Base-by-base conservation (phyloP, 2,329 filamentous ascomycete genomes). In the Parascedosporium putredinis region DNA sequence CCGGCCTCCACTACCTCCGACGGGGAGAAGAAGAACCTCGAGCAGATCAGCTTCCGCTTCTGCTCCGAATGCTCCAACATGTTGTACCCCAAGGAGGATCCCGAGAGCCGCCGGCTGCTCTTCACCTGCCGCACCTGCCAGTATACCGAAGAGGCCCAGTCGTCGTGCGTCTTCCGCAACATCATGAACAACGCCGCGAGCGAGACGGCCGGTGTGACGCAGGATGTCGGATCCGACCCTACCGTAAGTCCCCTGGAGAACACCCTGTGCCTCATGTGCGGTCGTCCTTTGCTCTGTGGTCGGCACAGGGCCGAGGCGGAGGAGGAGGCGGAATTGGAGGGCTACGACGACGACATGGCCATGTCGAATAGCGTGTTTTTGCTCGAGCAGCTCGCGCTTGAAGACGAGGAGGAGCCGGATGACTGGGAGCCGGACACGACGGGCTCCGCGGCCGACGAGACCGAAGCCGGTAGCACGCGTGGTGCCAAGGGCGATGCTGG, bases 31-130 rank as follows among this genome's bases (percentile, higher is more conserved):
- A 75, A 74, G 60, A 72, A 72, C 45, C 29, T 47, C 47, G 83
- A 91, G 69, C 88, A 95, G 67, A 90, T 97, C 67, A 89, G 88
- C 45, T 98, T 97, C 70, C 85, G 88, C 62, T 98, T 98, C 77
- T 98, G 93, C 74, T 89, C 88, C 59, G 93, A 98, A 76, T 98
- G 93, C 73, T 95, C 90, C 60, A 98, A 98, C 75, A 86, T 98
- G 79, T 76, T 98, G 50, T 97, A 97, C 64, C 93, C 93, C 47
- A 93, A 94, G 70, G 94, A 98, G 74, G 89, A 98, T 68, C 82
- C 84, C 55, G 75, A 83, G 54, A 82, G 81, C 54, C 87, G 87
- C 71, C 84, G 83, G 60, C 83, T 98, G 58, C 85, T 95, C 73
- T 98, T 94, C 70, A 89, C 88, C 55, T 98, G 93, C 75, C 87